Base-by-base conservation (phyloP, 257 asterid species). In the Thymus mandschuricus region DNA sequence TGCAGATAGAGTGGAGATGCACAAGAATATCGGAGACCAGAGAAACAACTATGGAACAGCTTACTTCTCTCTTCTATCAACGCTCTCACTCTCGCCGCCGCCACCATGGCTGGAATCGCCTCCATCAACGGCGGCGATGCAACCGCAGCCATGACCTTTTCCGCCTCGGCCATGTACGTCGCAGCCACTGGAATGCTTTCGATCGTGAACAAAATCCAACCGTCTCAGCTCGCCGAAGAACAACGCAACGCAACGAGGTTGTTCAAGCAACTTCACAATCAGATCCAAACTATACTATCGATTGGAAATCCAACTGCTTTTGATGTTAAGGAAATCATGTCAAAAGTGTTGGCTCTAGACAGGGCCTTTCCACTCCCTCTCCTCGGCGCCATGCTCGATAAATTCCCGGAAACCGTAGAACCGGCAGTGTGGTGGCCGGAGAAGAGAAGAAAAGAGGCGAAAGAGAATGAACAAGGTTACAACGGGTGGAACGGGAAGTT, bases 1-100 rank as follows among this genome's bases (percentile, higher is more conserved):
- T 38, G 75, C 87, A 0, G 96, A 88, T 63, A 80, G 96, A 55
- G 84, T 81, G 3, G 90, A 88, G 72, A 88, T 81, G 89, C 92
- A 88, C 68, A 68, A 54, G 2, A 86, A 84, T 29, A 77, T 88
- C 6, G 86, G 89, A 0, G 85, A 88, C 6, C 92, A 88, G 56
- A 80, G 90, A 58, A 70, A 68, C 33, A 75, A 81, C 4, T 86
- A n/a, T n/a, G 96, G 21, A 21, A 21, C 21, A 21, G 21, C 21
- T 21, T 21, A 21, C 21, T 21, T 21, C 21, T 21, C 21, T 21
- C 21, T 21, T 21, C 21, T 21, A 21, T 21, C 21, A 21, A 21
- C 21, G 21, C 21, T 21, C 21, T 21, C 21, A 21, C 21, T 21
- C 21, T 21, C 21, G 21, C 21, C 21, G 21, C 21, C 21, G 21